phyloP scores from a whole-genome alignment of 1,139 yeast species.

The Pichia norvegensis region DNA sequence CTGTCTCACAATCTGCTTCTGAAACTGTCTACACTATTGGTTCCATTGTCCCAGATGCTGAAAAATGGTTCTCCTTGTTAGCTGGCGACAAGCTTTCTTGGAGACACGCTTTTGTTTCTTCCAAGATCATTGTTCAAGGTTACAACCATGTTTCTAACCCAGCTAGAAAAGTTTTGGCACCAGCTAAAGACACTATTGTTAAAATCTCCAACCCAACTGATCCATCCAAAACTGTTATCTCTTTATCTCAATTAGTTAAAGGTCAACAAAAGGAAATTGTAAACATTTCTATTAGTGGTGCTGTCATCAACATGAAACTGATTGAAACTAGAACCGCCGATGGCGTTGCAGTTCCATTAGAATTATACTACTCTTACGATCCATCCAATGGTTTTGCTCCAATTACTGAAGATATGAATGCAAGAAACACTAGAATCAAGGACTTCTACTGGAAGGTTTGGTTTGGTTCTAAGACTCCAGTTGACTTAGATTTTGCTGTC shows the following conservation, averaged over 20 bases:
- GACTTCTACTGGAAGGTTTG: conserved; percentile 96
- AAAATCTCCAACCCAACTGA: conserved; percentile 49
- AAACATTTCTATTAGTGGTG: conserved; percentile 42
- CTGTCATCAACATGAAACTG: conserved; percentile 58
- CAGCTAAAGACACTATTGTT: conserved; percentile 57
- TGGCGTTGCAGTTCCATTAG: conserved; percentile 62
- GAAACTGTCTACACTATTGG: conserved; percentile 35
- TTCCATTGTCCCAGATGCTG: conserved; percentile 41
- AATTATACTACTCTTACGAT: conserved; percentile 69
- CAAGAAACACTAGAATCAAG: conserved; percentile 88
- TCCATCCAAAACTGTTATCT: conserved; percentile 50
- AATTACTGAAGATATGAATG: conserved; percentile 80
- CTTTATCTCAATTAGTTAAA: conserved; percentile 62
- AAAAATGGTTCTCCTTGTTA: conserved; percentile 68
- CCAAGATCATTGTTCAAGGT: conserved; percentile 80
- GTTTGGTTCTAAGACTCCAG: conserved; percentile 65
- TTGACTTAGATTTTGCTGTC: conserved; percentile 52
- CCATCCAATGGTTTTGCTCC: conserved; percentile 93
- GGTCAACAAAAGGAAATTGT: conserved; percentile 69
- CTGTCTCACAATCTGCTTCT: conserved; percentile 33
- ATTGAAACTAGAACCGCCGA: conserved; percentile 88
- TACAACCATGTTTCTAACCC: conserved; percentile 73
- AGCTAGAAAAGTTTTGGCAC: conserved; percentile 69
- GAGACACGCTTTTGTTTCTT: conserved; percentile 85
- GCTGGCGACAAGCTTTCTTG: conserved; percentile 78